Evolutionary conservation across 78 protist genomes (phyloP), one percentile per base, ranked within the genome.

Genomic region (Chrysochromulina tobinii): DNA sequence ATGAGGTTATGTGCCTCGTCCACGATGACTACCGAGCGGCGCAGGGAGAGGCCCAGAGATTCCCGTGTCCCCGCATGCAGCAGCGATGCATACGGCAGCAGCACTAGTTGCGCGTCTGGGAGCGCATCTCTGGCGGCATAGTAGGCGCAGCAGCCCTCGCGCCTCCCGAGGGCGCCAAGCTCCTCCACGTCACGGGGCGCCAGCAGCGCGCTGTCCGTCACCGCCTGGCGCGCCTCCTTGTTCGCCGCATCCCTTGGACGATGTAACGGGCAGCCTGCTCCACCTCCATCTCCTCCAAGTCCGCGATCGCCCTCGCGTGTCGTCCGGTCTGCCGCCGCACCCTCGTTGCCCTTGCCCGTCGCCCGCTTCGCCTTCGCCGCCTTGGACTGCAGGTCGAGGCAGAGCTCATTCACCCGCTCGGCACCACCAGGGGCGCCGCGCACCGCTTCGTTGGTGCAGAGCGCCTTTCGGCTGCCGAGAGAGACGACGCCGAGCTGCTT

Each of bases 1-100:
- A 92, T 3, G 21, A 96, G 18, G 91, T 96, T 96, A 93, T 96
- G 97, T 21, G 95, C 95, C 75, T 96, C 98, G 87, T 96, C 98
- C 12, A 96, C 0, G 38, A 96, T 38, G 15, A 96, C 95, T n/a
- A 75, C 92, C n/a, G 17, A 0, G 58, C 53, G 83, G 57, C 0
- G 77, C n/a, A 96, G 75, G 55, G 3, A 0, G 5, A 96, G 1
- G 18, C 94, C 95, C 9, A 94, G 87, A 23, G 94, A 66, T 8
- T 79, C 87, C 2, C 97, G 81, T 25, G 94, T 93, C 81, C 50
- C 38, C 48, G 48, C 23, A 69, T 86, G 81, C 57, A 96, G 79
- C 64, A 96, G 91, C 48, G 68, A 61, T 3, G 85, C 1, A 87
- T 96, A 96, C 53, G 97, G 97, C 17, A 96, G 69, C 48, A 11